phyloP scores from a whole-genome alignment of 2,329 filamentous ascomycete species.

The Fusarium nelsonii region DNA sequence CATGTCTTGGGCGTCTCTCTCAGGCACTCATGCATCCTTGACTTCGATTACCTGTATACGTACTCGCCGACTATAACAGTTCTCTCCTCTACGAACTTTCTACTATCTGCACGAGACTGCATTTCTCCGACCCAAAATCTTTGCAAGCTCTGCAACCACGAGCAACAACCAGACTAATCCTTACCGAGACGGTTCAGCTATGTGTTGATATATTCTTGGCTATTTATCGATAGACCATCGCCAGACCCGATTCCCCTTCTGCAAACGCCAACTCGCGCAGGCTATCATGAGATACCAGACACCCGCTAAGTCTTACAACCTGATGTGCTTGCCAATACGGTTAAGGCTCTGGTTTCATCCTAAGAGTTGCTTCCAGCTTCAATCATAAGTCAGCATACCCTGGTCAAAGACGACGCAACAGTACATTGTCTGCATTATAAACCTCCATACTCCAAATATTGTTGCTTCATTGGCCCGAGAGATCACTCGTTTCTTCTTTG shows the following conservation, averaged over 20 bases:
- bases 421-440: background rate
- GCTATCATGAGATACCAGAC: background rate
- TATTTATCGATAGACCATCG: background rate
- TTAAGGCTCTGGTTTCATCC: background rate
- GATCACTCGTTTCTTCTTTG: background rate
- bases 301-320: background rate
- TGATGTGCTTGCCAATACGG: background rate
- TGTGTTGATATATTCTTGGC: background rate
- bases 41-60: background rate
- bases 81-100: background rate
- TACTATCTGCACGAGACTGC: background rate
- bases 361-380: background rate
- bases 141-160: background rate
- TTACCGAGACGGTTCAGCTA: background rate
- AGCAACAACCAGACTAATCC: background rate
- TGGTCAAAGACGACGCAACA: background rate
- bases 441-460: background rate
- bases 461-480: too few species aligned
- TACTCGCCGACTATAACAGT: too few species aligned
- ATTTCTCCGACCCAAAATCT: background rate
- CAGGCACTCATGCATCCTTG: background rate
- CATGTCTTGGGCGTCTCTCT: background rate
- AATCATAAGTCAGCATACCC: background rate
- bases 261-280: background rate
- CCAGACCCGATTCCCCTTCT: background rate